Evolutionary conservation across 192 early-diverging fungal species (phyloP).

Genomic region (Polychytrium aggregatum): DNA sequence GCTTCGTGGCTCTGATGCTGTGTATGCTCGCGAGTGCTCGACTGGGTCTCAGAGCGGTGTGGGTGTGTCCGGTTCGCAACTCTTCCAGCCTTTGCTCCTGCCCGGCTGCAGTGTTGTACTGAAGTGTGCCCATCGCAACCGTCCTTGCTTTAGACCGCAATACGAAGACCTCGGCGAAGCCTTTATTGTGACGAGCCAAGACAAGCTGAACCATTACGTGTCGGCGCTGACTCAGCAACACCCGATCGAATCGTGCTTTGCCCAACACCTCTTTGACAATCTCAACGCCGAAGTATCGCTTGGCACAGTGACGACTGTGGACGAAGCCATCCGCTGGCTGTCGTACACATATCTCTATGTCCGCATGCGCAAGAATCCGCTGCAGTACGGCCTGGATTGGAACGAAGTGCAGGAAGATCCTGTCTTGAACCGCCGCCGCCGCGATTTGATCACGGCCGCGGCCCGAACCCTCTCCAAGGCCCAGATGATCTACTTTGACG

Average conservation of each 20-base stretch:
- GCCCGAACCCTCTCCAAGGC: slow-evolving; percentile 63
- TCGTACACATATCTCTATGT: slow-evolving; percentile 95
- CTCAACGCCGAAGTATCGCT: slow-evolving; percentile 95
- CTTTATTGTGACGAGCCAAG: slow-evolving; percentile 90
- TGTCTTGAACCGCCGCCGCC: slow-evolving; percentile 61
- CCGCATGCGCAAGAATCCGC: slow-evolving; percentile 91
- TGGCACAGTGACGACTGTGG: slow-evolving; percentile 89
- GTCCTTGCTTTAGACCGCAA: no score
- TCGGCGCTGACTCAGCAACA: slow-evolving; percentile 90
- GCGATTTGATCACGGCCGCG: slow-evolving; percentile 68
- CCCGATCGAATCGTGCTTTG: slow-evolving; percentile 93
- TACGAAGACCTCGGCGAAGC: slow-evolving; percentile 88
- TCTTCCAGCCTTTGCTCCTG: no score
- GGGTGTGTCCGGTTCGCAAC: no score
- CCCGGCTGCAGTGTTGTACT: no score
- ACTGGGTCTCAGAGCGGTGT: no score
- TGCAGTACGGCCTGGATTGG: slow-evolving; percentile 81
- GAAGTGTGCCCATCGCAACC: no score
- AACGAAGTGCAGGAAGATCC: slow-evolving; percentile 70
- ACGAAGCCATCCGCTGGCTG: slow-evolving; percentile 94
- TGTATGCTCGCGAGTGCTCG: no score
- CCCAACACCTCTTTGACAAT: slow-evolving; percentile 76
- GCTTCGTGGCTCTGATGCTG: slow-evolving; percentile 3
- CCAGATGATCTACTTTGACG: slow-evolving; percentile 91
- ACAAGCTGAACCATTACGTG: slow-evolving; percentile 87